A percentile compares a stretch with the other conserved stretches of the same genome.
phyloP scores from a whole-genome alignment of 345 rosid species.

The Euphorbia pulcherrima region DNA sequence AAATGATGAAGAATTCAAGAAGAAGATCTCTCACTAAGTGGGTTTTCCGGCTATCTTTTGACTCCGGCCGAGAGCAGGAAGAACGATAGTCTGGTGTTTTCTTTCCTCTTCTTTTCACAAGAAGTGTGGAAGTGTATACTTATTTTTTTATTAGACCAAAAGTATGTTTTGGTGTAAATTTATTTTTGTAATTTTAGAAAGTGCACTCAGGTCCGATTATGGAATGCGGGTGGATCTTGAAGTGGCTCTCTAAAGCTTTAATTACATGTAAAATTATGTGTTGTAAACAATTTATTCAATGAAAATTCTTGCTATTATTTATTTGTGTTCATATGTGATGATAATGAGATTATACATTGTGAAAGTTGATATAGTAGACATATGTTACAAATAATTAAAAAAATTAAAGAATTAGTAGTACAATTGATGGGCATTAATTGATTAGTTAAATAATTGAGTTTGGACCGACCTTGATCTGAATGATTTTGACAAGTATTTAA shows the following conservation, averaged over 20 bases:
- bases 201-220: slow-evolving; percentile 14
- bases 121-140: slow-evolving; percentile 12
- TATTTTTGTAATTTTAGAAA: slow-evolving; percentile 2
- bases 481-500: slow-evolving; percentile 6
- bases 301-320: neutral
- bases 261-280: slow-evolving; percentile 1
- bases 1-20: slow-evolving; percentile 45
- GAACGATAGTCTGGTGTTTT: slow-evolving; percentile 51
- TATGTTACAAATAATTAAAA: neutral
- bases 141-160: neutral
- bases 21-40: slow-evolving; percentile 50
- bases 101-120: no score
- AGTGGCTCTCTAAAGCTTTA: slow-evolving; percentile 17
- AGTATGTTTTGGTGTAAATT: slow-evolving; percentile 16
- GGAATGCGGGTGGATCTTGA: slow-evolving; percentile 16
- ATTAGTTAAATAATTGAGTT: slow-evolving; percentile 4
- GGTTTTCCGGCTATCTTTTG: slow-evolving; percentile 77
- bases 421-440: slow-evolving; percentile 2
- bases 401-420: no score
- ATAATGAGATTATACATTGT: no score
- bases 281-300: neutral
- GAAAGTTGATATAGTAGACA: neutral
- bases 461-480: slow-evolving; percentile 30
- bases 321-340: no score
- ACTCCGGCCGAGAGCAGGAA: slow-evolving; percentile 46